A percentile compares a stretch with the other conserved stretches of the same genome.
These are phyloP conservation scores for Lentinus brumalis DNA, from an alignment of 768 basidiomycete genomes.

Conservation along the genomic window DNA sequence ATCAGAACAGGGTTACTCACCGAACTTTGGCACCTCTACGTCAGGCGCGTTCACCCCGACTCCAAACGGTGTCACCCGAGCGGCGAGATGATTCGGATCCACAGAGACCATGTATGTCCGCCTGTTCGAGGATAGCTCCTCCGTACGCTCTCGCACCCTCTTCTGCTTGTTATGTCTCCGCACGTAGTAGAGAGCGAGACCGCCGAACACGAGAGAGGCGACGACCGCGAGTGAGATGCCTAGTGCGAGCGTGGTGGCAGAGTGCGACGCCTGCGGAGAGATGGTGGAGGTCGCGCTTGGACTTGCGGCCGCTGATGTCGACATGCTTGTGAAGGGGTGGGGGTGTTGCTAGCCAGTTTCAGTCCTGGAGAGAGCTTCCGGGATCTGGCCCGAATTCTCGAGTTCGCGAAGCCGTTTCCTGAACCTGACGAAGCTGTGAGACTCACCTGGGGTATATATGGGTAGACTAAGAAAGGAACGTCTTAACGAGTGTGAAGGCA, in stretches of 20 bases:
- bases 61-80: conserved; percentile 19
- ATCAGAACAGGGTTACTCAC: background rate
- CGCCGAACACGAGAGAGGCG: conserved; percentile 10
- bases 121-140: conserved; percentile 13
- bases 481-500: conserved; percentile 7
- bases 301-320: conserved; percentile 5
- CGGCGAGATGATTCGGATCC: conserved; percentile 17
- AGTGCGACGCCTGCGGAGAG: conserved; percentile 4
- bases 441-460: background rate
- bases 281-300: conserved; percentile 1
- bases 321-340: conserved; percentile 3
- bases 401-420: background rate
- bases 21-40: conserved; percentile 16
- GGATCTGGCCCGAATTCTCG: background rate
- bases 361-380: background rate
- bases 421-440: background rate
- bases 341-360: conserved; percentile 7
- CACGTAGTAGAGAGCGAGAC: conserved; percentile 15
- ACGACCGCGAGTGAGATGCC: conserved; percentile 20
- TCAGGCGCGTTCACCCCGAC: conserved; percentile 16
- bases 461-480: background rate
- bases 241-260: conserved; percentile 13
- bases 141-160: background rate
- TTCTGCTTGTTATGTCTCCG: conserved; percentile 11
- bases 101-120: conserved; percentile 19